A percentile compares a stretch with the other conserved stretches of the same genome.
Conservation (phyloP, 805 yeast genomes). For the Barnettozyma botsteinii region DNA sequence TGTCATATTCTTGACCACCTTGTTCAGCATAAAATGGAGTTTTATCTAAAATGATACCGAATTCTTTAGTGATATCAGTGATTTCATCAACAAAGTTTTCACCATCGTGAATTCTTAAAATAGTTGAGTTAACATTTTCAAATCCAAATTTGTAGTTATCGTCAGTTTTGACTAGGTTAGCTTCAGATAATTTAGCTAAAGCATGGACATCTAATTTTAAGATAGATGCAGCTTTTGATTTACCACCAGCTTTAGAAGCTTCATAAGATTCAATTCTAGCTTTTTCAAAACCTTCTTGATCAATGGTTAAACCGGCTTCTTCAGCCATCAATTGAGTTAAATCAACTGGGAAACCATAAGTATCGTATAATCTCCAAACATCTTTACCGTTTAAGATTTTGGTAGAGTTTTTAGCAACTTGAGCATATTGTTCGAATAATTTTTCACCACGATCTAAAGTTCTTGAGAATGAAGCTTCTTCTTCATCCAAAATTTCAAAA, state of each 20-base stretch:
- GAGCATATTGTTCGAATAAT: slow-evolving; percentile 89
- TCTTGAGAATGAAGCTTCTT: slow-evolving; percentile 90
- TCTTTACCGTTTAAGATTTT: slow-evolving; percentile 85
- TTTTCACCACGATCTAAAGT: slow-evolving; percentile 98
- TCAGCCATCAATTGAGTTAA: slow-evolving; percentile 98
- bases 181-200: slow-evolving; percentile 63
- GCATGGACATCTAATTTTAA: slow-evolving; percentile 91
- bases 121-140: slow-evolving; percentile 61
- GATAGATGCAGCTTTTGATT: slow-evolving; percentile 48
- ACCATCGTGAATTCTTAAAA: slow-evolving; percentile 70
- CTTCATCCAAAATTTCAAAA: slow-evolving; percentile 90
- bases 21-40: slow-evolving; percentile 97
- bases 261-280: slow-evolving; percentile 87
- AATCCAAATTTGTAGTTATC: slow-evolving; percentile 73
- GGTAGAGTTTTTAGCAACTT: slow-evolving; percentile 66
- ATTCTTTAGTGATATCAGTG: slow-evolving; percentile 43
- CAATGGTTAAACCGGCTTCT: slow-evolving; percentile 89
- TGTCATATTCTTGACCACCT: slow-evolving; percentile 98
- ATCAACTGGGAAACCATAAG: slow-evolving; percentile 99
- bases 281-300: slow-evolving; percentile 85
- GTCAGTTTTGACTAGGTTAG: slow-evolving; percentile 68
- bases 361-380: slow-evolving; percentile 97
- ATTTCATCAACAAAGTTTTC: slow-evolving; percentile 50
- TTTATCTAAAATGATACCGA: slow-evolving; percentile 79
- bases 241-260: slow-evolving; percentile 88